phyloP scores from a whole-genome alignment of 768 basidiomycete species.

The Cystobasidium tubakii region DNA sequence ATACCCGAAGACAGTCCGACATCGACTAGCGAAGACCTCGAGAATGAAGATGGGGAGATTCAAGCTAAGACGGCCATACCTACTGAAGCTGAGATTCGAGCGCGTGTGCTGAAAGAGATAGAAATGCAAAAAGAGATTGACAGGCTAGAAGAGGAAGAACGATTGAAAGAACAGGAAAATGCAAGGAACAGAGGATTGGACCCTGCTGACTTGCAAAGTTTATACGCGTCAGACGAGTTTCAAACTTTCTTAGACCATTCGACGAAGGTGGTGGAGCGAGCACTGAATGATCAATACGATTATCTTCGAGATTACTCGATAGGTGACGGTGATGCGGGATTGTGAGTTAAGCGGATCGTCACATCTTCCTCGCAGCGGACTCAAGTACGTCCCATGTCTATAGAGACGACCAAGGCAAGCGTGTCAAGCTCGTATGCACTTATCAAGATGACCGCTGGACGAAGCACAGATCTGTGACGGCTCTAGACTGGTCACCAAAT shows the following conservation, averaged over 20 bases:
- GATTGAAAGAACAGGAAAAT: conserved; percentile 79
- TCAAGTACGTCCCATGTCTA: not conserved
- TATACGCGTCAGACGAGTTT: conserved; percentile 83
- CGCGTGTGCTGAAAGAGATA: conserved; percentile 74
- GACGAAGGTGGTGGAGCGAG: conserved; percentile 89
- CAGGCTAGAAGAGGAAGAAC: conserved; percentile 53
- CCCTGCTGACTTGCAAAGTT: conserved; percentile 73
- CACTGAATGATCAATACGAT: conserved; percentile 90
- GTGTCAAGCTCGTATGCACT: conserved; percentile 85
- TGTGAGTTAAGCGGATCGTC: conserved; percentile 1
- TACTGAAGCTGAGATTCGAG: conserved; percentile 68
- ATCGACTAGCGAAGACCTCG: not conserved
- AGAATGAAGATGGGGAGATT: conserved; percentile 54
- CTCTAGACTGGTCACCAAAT: conserved; percentile 98
- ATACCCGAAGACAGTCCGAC: not conserved
- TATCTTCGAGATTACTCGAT: conserved; percentile 96
- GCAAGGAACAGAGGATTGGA: conserved; percentile 70
- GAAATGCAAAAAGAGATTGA: conserved; percentile 48
- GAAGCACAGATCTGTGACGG: conserved; percentile 89
- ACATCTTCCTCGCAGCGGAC: not conserved
- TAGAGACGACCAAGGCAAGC: conserved; percentile 58
- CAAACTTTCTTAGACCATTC: conserved; percentile 88
- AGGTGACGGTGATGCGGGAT: conserved; percentile 53
- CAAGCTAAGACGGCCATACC: conserved; percentile 81
- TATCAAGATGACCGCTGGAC: conserved; percentile 87